A percentile compares a stretch with the other conserved stretches of the same genome.
Evolutionary conservation across 2,329 filamentous ascomycete genomes (phyloP).

Genomic region (Penicillium sp.): DNA sequence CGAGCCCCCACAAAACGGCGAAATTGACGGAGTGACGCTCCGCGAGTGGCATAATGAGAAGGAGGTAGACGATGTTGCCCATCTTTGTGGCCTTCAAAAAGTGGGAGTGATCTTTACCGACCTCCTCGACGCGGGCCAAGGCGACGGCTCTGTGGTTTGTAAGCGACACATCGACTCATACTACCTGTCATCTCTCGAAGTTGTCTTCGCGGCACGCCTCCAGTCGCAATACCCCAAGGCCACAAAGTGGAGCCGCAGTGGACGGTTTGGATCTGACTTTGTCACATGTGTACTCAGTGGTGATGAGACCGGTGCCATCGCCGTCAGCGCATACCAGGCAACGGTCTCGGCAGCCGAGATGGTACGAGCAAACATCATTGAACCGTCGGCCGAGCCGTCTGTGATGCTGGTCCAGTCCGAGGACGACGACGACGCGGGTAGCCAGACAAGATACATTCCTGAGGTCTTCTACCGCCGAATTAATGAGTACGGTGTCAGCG

Average conservation of each 20-base stretch:
- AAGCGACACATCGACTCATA: conserved; percentile 95
- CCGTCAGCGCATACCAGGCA: conserved; percentile 86
- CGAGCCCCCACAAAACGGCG: conserved; percentile 85
- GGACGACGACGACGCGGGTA: conserved; percentile 66
- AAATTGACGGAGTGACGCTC: conserved; percentile 80
- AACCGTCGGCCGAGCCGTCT: conserved; percentile 85
- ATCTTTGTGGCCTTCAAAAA: conserved; percentile 75
- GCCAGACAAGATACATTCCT: conserved; percentile 79
- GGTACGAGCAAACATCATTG: conserved; percentile 89
- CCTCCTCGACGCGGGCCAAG: conserved; percentile 70
- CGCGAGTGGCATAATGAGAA: conserved; percentile 79
- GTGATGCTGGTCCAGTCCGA: conserved; percentile 94
- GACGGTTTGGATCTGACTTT: conserved; percentile 90
- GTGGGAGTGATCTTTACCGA: conserved; percentile 95
- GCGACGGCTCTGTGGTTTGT: conserved; percentile 83
- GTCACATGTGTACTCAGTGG: conserved; percentile 95
- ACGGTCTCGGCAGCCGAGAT: conserved; percentile 96
- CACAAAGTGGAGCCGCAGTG: conserved; percentile 95
- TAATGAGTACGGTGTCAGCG: conserved; percentile 94
- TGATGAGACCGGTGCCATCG: conserved; percentile 80
- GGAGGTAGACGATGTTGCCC: conserved; percentile 73
- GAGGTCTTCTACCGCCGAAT: conserved; percentile 94
- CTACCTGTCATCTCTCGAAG: conserved; percentile 85
- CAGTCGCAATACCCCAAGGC: conserved; percentile 84
- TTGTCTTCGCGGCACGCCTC: conserved; percentile 78